A percentile compares a stretch with the other conserved stretches of the same genome.
Evolutionary conservation across 2,329 filamentous ascomycete genomes (phyloP).

Genomic region (Stemphylium vesicarium): DNA sequence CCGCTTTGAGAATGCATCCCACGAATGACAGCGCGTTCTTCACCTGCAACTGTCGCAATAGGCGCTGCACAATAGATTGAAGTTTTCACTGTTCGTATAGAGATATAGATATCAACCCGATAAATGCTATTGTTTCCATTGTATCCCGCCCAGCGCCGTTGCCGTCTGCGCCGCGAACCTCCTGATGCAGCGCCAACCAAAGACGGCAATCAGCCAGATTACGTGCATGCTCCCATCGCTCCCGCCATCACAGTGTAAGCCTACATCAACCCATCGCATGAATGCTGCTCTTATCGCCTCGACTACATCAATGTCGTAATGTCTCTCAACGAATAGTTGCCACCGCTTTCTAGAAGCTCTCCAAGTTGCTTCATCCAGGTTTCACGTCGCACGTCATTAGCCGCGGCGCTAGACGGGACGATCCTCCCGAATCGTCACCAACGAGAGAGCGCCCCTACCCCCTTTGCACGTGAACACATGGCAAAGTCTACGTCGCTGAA

Average conservation of each 20-base stretch:
- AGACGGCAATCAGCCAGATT: conserved; percentile 22
- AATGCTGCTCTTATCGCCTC: neutral
- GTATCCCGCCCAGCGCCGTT: neutral
- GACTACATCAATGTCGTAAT: too few relatives aligned
- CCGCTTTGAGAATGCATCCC: conserved; percentile 14
- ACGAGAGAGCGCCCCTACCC: conserved; percentile 14
- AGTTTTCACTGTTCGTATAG: neutral
- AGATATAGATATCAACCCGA: neutral
- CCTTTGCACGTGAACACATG: neutral
- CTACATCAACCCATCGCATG: neutral
- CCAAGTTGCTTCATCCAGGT: conserved; percentile 28
- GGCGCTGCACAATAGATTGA: neutral
- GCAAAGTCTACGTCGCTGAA: neutral
- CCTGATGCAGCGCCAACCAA: conserved; percentile 23
- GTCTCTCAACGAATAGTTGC: neutral
- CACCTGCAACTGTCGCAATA: conserved; percentile 5
- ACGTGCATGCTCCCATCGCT: conserved; percentile 9
- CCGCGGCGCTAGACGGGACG: conserved; percentile 24
- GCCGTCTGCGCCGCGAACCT: conserved; percentile 7
- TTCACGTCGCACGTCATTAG: conserved; percentile 35
- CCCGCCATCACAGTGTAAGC: neutral
- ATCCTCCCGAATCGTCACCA: conserved; percentile 23
- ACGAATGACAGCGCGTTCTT: conserved; percentile 15
- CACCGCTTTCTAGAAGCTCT: conserved; percentile 17
- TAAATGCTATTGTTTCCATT: neutral